Percentiles rank a stretch among this genome's conserved stretches.
Conservation (phyloP, 768 basidiomycete species). For the Boletales sp. region DNA sequence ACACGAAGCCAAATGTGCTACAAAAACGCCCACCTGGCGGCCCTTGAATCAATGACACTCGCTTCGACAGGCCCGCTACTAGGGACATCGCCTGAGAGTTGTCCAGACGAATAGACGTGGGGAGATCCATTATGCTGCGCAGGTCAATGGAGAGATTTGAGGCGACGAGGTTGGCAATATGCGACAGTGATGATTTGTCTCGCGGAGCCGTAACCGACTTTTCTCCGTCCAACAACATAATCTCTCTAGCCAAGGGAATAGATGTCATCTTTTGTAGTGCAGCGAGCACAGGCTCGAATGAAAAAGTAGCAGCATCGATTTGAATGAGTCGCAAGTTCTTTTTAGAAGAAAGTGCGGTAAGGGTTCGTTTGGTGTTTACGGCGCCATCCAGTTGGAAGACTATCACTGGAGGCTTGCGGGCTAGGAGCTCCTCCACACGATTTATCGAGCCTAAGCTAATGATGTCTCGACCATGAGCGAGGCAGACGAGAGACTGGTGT, state of each 20-base stretch:
- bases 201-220: neutral
- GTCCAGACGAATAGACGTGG: constrained; percentile 46
- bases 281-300: constrained; percentile 59
- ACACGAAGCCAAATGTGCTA: neutral
- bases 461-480: constrained; percentile 45
- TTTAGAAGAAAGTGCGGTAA: constrained; percentile 35
- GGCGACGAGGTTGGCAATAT: constrained; percentile 21
- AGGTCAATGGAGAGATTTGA: constrained; percentile 38
- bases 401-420: constrained; percentile 44
- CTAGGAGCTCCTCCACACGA: constrained; percentile 53
- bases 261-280: constrained; percentile 43
- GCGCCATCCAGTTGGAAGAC: constrained; percentile 51
- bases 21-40: constrained; percentile 52
- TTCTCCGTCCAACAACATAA: constrained; percentile 49
- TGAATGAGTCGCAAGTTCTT: constrained; percentile 44
- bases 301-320: constrained; percentile 56
- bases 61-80: constrained; percentile 49
- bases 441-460: constrained; percentile 52
- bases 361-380: constrained; percentile 32
- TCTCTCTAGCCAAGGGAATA: constrained; percentile 47
- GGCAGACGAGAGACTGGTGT: constrained; percentile 53
- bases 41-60: constrained; percentile 62
- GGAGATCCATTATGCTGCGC: constrained; percentile 29
- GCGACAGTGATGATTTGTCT: constrained; percentile 3
- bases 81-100: constrained; percentile 44